phyloP scores from a whole-genome alignment of 2,329 filamentous ascomycete species.

The Furcasterigmium sp. region DNA sequence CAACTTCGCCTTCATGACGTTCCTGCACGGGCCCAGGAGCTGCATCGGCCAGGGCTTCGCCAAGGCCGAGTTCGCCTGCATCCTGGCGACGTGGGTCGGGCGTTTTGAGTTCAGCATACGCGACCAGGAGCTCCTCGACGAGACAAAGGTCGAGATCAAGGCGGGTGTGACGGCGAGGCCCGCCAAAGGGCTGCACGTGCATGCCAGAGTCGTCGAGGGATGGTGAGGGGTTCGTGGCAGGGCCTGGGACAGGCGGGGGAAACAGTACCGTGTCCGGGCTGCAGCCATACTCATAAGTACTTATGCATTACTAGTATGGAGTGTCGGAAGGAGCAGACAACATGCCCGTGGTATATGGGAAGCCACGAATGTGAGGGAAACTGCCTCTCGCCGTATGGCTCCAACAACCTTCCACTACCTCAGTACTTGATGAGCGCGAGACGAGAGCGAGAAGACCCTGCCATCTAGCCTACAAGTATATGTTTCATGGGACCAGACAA shows the following conservation, averaged over 20 bases:
- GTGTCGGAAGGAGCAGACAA: too few relatives aligned
- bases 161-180: slow-evolving; percentile 69
- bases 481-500: too few relatives aligned
- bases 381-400: too few relatives aligned
- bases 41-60: slow-evolving; percentile 84
- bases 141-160: slow-evolving; percentile 62
- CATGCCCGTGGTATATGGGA: too few relatives aligned
- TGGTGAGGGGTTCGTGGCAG: slow-evolving; percentile 43
- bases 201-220: slow-evolving; percentile 59
- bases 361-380: too few relatives aligned
- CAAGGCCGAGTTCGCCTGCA: slow-evolving; percentile 76
- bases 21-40: slow-evolving; percentile 78
- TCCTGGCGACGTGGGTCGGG: slow-evolving; percentile 73
- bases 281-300: too few relatives aligned
- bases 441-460: too few relatives aligned
- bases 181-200: slow-evolving; percentile 65
- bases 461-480: too few relatives aligned
- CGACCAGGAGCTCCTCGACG: slow-evolving; percentile 57
- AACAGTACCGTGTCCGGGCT: too few relatives aligned
- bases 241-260: neutral
- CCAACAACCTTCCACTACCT: too few relatives aligned
- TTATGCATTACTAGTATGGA: too few relatives aligned
- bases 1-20: slow-evolving; percentile 76
- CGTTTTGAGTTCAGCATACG: slow-evolving; percentile 60
- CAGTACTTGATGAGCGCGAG: too few relatives aligned